phyloP scores from a whole-genome alignment of 1,284 basidiomycete species.

The Fomitopsis schrenkii region DNA sequence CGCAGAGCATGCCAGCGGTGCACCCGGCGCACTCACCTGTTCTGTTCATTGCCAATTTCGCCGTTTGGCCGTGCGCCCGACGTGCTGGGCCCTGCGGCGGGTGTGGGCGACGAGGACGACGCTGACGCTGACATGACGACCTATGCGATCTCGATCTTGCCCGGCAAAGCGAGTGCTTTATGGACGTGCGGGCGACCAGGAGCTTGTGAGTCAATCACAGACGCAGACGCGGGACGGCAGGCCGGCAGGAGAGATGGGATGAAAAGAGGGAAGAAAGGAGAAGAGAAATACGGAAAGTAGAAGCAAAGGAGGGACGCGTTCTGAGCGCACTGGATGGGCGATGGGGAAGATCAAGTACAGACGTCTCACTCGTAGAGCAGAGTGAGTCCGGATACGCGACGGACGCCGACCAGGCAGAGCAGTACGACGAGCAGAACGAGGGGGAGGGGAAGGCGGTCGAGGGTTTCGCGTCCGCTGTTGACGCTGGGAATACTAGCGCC shows the following conservation, averaged over 20 bases:
- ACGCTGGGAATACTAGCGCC: too few relatives aligned
- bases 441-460: too few relatives aligned
- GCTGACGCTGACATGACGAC: constrained; percentile 11
- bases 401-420: constrained; percentile 7
- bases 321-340: constrained; percentile 4
- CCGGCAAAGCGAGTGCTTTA: constrained; percentile 12
- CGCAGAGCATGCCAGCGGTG: not conserved
- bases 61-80: constrained; percentile 36
- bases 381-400: constrained; percentile 3
- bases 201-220: not conserved
- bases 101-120: constrained; percentile 31
- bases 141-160: not conserved
- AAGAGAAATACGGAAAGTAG: constrained; percentile 1
- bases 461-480: too few relatives aligned
- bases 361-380: constrained; percentile 2
- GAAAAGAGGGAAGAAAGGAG: not conserved
- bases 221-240: constrained; percentile 7
- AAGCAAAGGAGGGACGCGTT: constrained; percentile 2
- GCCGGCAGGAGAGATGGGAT: not conserved
- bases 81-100: constrained; percentile 46
- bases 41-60: constrained; percentile 74
- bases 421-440: constrained; percentile 5
- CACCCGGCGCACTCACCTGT: constrained; percentile 43
- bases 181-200: not conserved
- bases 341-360: constrained; percentile 3